phyloP scores from a whole-genome alignment of 768 basidiomycete genomes.

The Panaeolus papilionaceus region DNA sequence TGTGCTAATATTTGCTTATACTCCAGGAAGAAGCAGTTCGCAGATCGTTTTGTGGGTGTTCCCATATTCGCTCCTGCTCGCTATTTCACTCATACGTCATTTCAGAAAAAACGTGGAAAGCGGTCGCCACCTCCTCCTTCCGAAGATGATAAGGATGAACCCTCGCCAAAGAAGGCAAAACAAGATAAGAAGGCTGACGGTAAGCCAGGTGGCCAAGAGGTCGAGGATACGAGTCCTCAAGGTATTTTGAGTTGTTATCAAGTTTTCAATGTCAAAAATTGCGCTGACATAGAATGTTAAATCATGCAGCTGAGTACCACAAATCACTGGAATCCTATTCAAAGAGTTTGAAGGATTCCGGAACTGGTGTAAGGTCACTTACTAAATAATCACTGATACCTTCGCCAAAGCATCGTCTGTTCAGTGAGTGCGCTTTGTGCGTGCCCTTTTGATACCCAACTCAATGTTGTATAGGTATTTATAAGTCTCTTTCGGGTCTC shows the following conservation, averaged over 20 bases:
- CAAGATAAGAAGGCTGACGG: conserved; percentile 10
- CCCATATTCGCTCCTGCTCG: neutral
- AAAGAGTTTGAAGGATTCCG: conserved; percentile 33
- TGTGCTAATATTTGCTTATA: conserved; percentile 15
- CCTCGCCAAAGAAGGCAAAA: conserved; percentile 27
- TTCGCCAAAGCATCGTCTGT: neutral
- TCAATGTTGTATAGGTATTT: neutral
- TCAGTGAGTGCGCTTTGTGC: neutral
- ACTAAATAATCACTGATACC: conserved; percentile 29
- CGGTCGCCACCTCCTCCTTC: conserved; percentile 48
- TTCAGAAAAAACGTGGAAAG: conserved; percentile 65
- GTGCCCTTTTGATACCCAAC: neutral
- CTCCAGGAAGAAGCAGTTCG: conserved; percentile 64
- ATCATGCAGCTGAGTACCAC: conserved; percentile 32
- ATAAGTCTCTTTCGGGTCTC: neutral
- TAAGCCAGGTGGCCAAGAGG: conserved; percentile 12
- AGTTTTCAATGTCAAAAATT: neutral
- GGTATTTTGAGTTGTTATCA: conserved; percentile 18
- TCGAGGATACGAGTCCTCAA: conserved; percentile 22
- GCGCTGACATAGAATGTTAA: neutral
- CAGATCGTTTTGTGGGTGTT: conserved; percentile 62
- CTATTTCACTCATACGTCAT: neutral
- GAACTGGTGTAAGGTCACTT: conserved; percentile 39
- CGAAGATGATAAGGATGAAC: conserved; percentile 20
- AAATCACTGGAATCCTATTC: conserved; percentile 32